Evolutionary conservation across 2,329 filamentous ascomycete genomes (phyloP).

Genomic region (Cladophialophora yegresii): DNA sequence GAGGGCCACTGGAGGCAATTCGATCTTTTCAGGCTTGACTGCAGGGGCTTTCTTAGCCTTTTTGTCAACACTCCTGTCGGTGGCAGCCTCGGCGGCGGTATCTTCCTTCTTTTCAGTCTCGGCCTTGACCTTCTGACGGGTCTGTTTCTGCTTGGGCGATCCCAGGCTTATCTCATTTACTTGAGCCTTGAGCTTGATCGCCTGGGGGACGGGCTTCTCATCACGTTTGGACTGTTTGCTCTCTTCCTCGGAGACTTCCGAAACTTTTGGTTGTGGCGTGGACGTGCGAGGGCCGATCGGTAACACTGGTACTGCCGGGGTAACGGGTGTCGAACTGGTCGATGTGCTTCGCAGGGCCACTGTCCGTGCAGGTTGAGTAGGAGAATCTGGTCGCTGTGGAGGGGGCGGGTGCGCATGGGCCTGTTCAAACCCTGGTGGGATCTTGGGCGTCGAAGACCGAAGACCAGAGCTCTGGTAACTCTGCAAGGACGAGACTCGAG

Average conservation of each 20-base stretch:
- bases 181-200: constrained; percentile 26
- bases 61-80: constrained; percentile 32
- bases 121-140: constrained; percentile 12
- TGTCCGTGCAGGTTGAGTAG: constrained; percentile 43
- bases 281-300: constrained; percentile 32
- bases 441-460: constrained; percentile 33
- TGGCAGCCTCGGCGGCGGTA: constrained; percentile 6
- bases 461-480: constrained; percentile 35
- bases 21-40: constrained; percentile 24
- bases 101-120: constrained; percentile 14
- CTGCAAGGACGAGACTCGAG: constrained; percentile 41
- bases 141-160: constrained; percentile 42
- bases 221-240: constrained; percentile 2
- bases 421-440: constrained; percentile 41
- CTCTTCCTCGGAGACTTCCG: constrained; percentile 18
- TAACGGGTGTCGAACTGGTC: constrained; percentile 38
- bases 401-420: constrained; percentile 55
- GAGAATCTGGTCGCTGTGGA: constrained; percentile 38
- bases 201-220: not conserved
- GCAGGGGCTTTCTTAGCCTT: constrained; percentile 35
- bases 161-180: constrained; percentile 46
- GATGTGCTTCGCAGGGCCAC: constrained; percentile 49
- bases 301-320: constrained; percentile 41
- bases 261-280: constrained; percentile 37
- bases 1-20: constrained; percentile 11